Base-by-base conservation (phyloP, 2,329 filamentous ascomycete species). In the Orbilia blumenaviensis region DNA sequence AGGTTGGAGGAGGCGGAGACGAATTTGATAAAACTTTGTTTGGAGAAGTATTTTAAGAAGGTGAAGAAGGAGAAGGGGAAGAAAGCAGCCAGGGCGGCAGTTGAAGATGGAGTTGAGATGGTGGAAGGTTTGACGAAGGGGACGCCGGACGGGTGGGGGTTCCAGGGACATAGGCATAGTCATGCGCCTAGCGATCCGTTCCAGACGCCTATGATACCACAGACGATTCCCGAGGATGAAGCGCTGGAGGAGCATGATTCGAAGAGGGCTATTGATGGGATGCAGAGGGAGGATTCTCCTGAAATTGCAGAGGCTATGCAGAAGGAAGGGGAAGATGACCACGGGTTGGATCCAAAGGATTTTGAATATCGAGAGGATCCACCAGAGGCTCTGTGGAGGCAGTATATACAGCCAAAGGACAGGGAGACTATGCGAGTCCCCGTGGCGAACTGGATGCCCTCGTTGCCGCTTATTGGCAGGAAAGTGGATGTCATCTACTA, bases 401-500 rank as follows among this genome's bases (percentile, higher is more conserved):
- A 90, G 76, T 97, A 94, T 83, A 85, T 98, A 60, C 90, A 89
- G 80, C 88, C 89, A 71, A 93, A 91, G 68, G 89, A 97, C 77
- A 90, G 95, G 38, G 93, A 94, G 16, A 96, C 92, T 0, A 93
- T 96, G 84, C 89, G 90, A 52, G 84, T 97, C 8, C 89, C 93
- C 0, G 84, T 87, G 1, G 87, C 89, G 78, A 83, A 83, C 41
- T 97, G 91, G 90, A 89, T 97, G 82, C 91, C 91, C 1, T 88
- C 89, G 0, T 82, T 97, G n/a, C 92, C 91, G 3, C 83, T 93
- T 0, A 82, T 97, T 58, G 93, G 92, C 64, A 90, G 92, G 82
- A 97, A 98, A 83, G 94, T 97, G 1, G 95, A 99, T 82, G 94
- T 91, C 0, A 98, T 99, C 78, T 93, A 96, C 81, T 91, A 94